phyloP scores from a whole-genome alignment of 2,329 filamentous ascomycete species.

The Myriosclerotinia duriaeana region DNA sequence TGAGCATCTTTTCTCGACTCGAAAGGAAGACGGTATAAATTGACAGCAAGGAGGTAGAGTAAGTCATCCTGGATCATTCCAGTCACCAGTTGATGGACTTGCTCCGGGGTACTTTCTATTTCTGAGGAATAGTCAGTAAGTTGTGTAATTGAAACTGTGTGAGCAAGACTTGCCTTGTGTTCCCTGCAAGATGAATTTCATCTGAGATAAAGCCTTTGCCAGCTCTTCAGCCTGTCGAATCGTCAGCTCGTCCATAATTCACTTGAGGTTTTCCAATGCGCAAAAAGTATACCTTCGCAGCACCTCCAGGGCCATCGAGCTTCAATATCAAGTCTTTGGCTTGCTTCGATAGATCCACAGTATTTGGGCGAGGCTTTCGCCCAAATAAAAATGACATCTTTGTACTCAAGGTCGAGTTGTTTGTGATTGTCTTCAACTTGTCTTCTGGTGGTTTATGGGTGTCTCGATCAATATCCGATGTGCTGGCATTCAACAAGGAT shows the following conservation, averaged over 20 bases:
- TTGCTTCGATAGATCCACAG: conserved; percentile 49
- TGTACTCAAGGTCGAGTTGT: conserved; percentile 23
- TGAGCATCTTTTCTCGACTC: conserved; percentile 95
- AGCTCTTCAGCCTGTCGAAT: conserved; percentile 74
- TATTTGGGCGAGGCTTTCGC: conserved; percentile 60
- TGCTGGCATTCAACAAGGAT: conserved; percentile 26
- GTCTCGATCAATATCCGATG: conserved; percentile 20
- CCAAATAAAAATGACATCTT: conserved; percentile 70
- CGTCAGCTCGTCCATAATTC: conserved; percentile 30
- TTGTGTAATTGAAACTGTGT: not conserved
- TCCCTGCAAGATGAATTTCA: conserved; percentile 91
- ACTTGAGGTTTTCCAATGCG: conserved; percentile 4
- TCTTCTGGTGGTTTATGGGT: conserved; percentile 28
- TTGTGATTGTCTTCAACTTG: conserved; percentile 18
- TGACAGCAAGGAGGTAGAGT: conserved; percentile 76
- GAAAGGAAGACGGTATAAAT: conserved; percentile 84
- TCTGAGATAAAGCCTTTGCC: conserved; percentile 79
- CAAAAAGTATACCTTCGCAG: conserved; percentile 52
- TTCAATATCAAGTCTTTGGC: conserved; percentile 63
- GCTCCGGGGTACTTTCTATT: conserved; percentile 79
- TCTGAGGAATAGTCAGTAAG: conserved; percentile 54
- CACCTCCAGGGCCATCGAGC: conserved; percentile 57
- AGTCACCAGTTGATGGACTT: conserved; percentile 81
- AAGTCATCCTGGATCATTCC: conserved; percentile 87
- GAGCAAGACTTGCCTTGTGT: conserved; percentile 66